Conservation (phyloP, 768 basidiomycete genomes). For the Coprinellus micaceus region DNA sequence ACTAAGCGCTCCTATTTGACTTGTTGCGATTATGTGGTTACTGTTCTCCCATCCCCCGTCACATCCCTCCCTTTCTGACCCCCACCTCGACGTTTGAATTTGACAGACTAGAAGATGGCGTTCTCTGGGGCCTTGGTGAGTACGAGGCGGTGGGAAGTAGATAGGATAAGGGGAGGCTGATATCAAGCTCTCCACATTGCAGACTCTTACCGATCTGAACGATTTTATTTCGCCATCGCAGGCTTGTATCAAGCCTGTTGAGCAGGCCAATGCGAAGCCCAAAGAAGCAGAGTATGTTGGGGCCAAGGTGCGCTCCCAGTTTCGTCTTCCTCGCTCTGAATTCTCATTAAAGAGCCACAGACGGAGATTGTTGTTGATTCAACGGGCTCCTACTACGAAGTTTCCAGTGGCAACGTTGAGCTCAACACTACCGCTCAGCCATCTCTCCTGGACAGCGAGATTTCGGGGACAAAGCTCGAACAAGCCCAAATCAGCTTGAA, state of each 20-base stretch:
- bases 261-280: constrained; percentile 35
- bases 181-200: neutral
- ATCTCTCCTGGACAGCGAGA: constrained; percentile 3
- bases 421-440: constrained; percentile 18
- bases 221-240: constrained; percentile 97
- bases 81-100: too few species aligned
- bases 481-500: constrained; percentile 96
- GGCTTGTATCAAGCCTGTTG: constrained; percentile 94
- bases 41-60: neutral
- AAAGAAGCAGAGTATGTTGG: constrained; percentile 27
- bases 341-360: constrained; percentile 36
- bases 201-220: constrained; percentile 93
- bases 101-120: too few species aligned
- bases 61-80: neutral
- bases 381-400: constrained; percentile 84
- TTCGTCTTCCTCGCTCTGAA: constrained; percentile 19
- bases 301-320: constrained; percentile 27
- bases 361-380: constrained; percentile 91
- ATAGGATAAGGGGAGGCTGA: too few species aligned
- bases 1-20: neutral
- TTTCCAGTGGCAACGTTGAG: constrained; percentile 23
- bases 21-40: too few species aligned
- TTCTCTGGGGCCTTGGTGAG: constrained; percentile 85
- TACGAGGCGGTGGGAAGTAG: too few species aligned
- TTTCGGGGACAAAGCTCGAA: constrained; percentile 59